Base-by-base conservation (phyloP, 2,329 filamentous ascomycete species). In the Fusarium sp. region DNA sequence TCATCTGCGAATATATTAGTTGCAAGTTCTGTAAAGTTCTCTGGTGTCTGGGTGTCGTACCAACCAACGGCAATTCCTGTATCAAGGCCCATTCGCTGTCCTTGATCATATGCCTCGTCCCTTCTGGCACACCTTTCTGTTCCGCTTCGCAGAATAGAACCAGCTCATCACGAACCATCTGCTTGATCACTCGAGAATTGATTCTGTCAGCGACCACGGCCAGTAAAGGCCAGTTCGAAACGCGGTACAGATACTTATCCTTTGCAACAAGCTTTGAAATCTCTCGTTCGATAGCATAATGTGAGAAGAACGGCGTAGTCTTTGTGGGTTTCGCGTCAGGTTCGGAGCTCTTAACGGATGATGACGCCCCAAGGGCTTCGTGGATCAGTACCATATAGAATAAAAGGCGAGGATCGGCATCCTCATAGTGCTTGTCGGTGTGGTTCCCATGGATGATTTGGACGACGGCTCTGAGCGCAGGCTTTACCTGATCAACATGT, bases 161-260 rank as follows among this genome's bases (percentile, higher is more conserved):
- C 30, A 71, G 5, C 14, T 27, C 41, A 12, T 57, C 13, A 6
- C 28, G 25, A 41, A 61, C 4, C 12, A 54, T 21, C 7, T 25
- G 11, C 21, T 11, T 30, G 20, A 62, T 13, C 5, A 9, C 4
- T 48, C 7, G 18, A 71, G 50, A 37, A 9, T 28, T 11, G 11
- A 73, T 60, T 13, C 53, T 59, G 10, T 63, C 18, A 14, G 64
- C 67, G 34, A 72, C 61, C 3, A 67, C 21, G 16, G 58, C 61
- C 14, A 74, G 47, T 8, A 74, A 63, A 7, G 63, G 21, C 71
- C 71, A 74, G 23, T 67, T 50, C 7, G 49, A 10, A 1, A 72
- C 57, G 12, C 28, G 46, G 9, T 51, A 46, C 18, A 72, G n/a
- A 3, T 48, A 47, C n/a, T 32, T 51, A 4, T 46, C 41, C 16